Base-by-base conservation (phyloP, 495 filamentous ascomycete genomes). In the Penicillium goetzii region DNA sequence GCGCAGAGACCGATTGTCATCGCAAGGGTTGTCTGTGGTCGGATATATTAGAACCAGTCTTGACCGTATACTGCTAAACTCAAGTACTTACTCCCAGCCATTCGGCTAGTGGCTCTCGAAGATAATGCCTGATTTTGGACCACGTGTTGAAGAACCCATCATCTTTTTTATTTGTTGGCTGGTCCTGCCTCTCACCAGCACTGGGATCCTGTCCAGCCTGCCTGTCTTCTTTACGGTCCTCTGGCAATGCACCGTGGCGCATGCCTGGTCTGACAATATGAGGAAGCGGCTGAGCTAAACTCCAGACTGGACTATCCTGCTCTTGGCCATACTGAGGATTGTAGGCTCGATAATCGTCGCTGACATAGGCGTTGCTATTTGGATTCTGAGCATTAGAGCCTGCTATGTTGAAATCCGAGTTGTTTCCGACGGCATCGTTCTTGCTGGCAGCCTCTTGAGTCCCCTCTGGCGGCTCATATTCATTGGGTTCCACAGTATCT, bases 61-160 rank as follows among this genome's bases (percentile, higher is more conserved):
- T 40, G 17, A 32, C 25, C 21, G 5, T 23, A 25, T 2, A n/a
- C 34, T 5, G 10, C 7, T 8, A 32, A n/a, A 11, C 30, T 7
- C 10, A 25, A 43, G 1, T 15, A 65, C 69, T 63, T 40, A 74
- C 70, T n/a, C 63, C 69, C 17, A 74, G 64, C 65, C 65, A 74
- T 63, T 74, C 69, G 0, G 67, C 72, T 3, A 74, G 41, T 14
- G 68, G 62, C 49, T 70, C 69, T 2, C 64, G 61, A 4, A 68
- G n/a, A 12, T 54, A 40, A 50, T 66, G 55, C 12, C 72, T 62
- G 17, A 69, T 32, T 23, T 64, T 69, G 9, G 54, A 56, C 72
- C 72, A 74, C 0, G 14, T 60, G 34, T 70, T 74, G 38, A 70
- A 61, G 49, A 72, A 69, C 1, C 45, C 58, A 14, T 65, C 51